These are phyloP conservation scores for Brassica incana DNA, from an alignment of 345 rosid species.

Conservation along the genomic window DNA sequence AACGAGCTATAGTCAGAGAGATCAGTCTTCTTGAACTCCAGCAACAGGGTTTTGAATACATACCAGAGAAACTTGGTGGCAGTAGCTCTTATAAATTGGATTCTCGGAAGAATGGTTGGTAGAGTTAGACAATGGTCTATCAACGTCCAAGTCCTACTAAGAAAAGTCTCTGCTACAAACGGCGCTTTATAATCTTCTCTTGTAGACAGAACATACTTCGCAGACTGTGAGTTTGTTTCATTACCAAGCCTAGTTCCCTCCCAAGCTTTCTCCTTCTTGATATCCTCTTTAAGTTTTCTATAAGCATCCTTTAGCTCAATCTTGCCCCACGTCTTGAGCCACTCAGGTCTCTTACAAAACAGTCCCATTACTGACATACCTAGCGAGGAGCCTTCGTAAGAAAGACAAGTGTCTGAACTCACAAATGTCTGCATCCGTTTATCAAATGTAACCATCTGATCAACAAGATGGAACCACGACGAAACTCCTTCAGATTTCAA, in stretches of 20 bases:
- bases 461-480: constrained; percentile 75
- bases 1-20: constrained; percentile 36
- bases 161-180: constrained; percentile 50
- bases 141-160: constrained; percentile 54
- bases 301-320: constrained; percentile 72
- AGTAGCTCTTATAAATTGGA: constrained; percentile 59
- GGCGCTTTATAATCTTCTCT: constrained; percentile 70
- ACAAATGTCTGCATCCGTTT: constrained; percentile 56
- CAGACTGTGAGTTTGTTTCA: constrained; percentile 35
- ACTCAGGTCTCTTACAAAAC: constrained; percentile 60
- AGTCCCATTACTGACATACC: constrained; percentile 52
- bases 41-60: constrained; percentile 50
- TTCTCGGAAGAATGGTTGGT: constrained; percentile 45
- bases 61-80: constrained; percentile 69
- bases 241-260: constrained; percentile 12
- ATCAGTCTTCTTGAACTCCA: constrained; percentile 51
- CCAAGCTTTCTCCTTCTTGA: constrained; percentile 64
- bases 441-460: constrained; percentile 70
- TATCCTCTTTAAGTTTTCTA: constrained; percentile 59
- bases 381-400: constrained; percentile 43
- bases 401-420: constrained; percentile 50
- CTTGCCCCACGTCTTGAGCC: constrained; percentile 83
- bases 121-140: constrained; percentile 57
- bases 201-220: constrained; percentile 49
- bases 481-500: constrained; percentile 51